Evolutionary conservation across 2,329 filamentous ascomycete species (phyloP).

Genomic region (Colletotrichum cereale): DNA sequence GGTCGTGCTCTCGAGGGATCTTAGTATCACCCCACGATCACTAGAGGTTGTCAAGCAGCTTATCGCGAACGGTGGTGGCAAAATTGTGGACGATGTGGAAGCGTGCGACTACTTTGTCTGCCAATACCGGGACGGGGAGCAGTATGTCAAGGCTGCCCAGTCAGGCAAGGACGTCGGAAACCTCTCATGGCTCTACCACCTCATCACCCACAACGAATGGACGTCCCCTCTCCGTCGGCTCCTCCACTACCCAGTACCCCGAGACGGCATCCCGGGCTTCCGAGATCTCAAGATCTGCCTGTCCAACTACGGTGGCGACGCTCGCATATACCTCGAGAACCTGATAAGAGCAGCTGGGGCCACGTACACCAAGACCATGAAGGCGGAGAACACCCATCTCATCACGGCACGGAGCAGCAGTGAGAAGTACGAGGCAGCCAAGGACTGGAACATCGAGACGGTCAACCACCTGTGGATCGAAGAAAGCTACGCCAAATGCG

Average conservation of each 20-base stretch:
- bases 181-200: slow-evolving; percentile 91
- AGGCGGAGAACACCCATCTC: slow-evolving; percentile 93
- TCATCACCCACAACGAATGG: slow-evolving; percentile 91
- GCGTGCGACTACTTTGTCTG: slow-evolving; percentile 88
- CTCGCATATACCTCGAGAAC: slow-evolving; percentile 92
- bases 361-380: slow-evolving; percentile 94
- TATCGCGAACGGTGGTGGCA: slow-evolving; percentile 78
- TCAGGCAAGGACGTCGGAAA: slow-evolving; percentile 89
- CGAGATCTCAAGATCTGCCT: slow-evolving; percentile 82
- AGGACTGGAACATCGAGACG: slow-evolving; percentile 91
- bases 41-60: slow-evolving; percentile 76
- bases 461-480: slow-evolving; percentile 98
- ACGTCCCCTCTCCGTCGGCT: slow-evolving; percentile 85
- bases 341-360: slow-evolving; percentile 87
- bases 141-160: slow-evolving; percentile 83
- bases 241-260: slow-evolving; percentile 89
- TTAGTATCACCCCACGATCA: slow-evolving; percentile 77
- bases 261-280: slow-evolving; percentile 83
- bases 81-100: slow-evolving; percentile 72
- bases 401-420: slow-evolving; percentile 90
- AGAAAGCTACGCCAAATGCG: slow-evolving; percentile 93
- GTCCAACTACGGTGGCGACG: slow-evolving; percentile 96
- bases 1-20: slow-evolving; percentile 82
- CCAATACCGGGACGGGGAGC: slow-evolving; percentile 83
- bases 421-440: slow-evolving; percentile 92